These are phyloP conservation scores for Chlorella sp. DNA, from an alignment of 139 green algal species.

Conservation along the genomic window DNA sequence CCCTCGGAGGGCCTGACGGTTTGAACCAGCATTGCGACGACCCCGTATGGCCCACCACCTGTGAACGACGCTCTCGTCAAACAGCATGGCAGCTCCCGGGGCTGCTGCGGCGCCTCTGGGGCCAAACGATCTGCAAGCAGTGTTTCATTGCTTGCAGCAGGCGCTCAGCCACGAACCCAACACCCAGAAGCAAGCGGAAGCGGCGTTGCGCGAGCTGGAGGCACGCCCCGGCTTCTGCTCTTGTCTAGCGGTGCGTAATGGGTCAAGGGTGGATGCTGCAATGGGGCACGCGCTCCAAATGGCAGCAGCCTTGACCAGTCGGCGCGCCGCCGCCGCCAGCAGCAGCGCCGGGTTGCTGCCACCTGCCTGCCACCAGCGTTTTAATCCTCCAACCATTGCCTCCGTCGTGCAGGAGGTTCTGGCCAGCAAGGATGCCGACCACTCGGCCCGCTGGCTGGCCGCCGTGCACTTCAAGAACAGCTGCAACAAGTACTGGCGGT, in stretches of 20 bases:
- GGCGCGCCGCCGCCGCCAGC: background rate
- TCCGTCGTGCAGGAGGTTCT: conserved; percentile 79
- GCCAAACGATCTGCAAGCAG: conserved; percentile 43
- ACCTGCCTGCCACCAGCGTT: too few relatives aligned
- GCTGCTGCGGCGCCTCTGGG: conserved; percentile 6
- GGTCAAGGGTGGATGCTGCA: too few relatives aligned
- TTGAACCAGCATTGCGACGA: too few relatives aligned
- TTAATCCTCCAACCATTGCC: background rate
- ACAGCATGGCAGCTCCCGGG: background rate
- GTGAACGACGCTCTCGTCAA: too few relatives aligned
- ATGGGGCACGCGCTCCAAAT: too few relatives aligned
- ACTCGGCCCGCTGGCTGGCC: conserved; percentile 87
- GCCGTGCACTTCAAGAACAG: conserved; percentile 93
- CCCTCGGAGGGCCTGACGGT: too few relatives aligned
- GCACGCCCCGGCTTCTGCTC: conserved; percentile 81
- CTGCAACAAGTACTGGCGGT: conserved; percentile 79
- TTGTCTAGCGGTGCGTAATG: conserved; percentile 73
- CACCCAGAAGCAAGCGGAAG: conserved; percentile 76
- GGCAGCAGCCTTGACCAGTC: too few relatives aligned
- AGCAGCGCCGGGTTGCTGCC: background rate
- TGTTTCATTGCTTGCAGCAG: conserved; percentile 60
- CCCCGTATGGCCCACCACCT: too few relatives aligned
- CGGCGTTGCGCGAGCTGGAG: conserved; percentile 66
- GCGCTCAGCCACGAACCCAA: conserved; percentile 72
- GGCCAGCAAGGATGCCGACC: conserved; percentile 65